Percentiles rank a stretch among this genome's conserved stretches.
Evolutionary conservation across 208 protist genomes (phyloP).

Genomic region (Acanthamoeba castellanii): DNA sequence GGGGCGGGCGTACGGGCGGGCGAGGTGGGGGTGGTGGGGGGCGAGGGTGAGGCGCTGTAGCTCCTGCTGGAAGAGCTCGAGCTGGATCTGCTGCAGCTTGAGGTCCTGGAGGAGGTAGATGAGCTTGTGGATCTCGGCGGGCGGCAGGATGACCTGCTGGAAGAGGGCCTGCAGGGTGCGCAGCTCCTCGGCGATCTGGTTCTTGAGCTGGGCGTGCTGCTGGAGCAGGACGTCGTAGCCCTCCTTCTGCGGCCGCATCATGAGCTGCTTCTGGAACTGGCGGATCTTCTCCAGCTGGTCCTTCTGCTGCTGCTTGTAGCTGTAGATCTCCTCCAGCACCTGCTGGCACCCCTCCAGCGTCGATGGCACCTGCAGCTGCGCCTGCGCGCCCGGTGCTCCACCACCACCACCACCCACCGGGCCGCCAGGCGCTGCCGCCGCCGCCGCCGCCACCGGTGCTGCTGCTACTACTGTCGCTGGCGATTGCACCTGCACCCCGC

Average conservation of each 20-base stretch:
- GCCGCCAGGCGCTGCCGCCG: neutral
- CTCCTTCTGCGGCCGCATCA: slow-evolving; percentile 80
- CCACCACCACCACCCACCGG: neutral
- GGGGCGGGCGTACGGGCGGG: neutral
- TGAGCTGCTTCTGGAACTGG: slow-evolving; percentile 80
- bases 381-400: neutral
- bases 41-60: slow-evolving; percentile 75
- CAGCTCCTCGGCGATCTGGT: slow-evolving; percentile 78
- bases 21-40: slow-evolving; percentile 66
- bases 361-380: neutral
- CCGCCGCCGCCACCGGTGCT: neutral
- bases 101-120: slow-evolving; percentile 80
- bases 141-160: slow-evolving; percentile 79
- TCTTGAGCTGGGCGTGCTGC: slow-evolving; percentile 78
- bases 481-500: neutral
- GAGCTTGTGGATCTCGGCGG: slow-evolving; percentile 77
- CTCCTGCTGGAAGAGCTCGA: slow-evolving; percentile 83
- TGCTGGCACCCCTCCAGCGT: slow-evolving; percentile 78
- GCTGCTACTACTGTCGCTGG: neutral
- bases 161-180: slow-evolving; percentile 75
- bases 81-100: slow-evolving; percentile 79
- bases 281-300: slow-evolving; percentile 83
- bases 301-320: slow-evolving; percentile 78
- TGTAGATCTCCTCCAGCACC: slow-evolving; percentile 78
- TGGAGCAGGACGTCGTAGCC: slow-evolving; percentile 78